phyloP scores from a whole-genome alignment of 2,329 filamentous ascomycete genomes.

The Parastagonospora avenae region DNA sequence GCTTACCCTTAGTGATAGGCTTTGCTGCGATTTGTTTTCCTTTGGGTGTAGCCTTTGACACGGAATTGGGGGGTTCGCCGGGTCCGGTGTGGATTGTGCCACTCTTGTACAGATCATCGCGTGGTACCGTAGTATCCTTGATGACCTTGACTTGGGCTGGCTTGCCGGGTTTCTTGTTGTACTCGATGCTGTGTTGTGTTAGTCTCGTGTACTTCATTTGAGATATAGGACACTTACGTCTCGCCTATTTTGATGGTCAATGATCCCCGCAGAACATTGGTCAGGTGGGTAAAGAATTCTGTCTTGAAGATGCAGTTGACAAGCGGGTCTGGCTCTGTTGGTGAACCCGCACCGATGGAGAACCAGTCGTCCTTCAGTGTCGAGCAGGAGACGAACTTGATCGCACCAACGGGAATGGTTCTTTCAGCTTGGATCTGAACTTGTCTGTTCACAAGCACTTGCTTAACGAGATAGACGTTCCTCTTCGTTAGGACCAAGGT shows the following conservation, averaged over 20 bases:
- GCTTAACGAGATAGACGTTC: conserved; percentile 88
- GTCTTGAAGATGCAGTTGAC: conserved; percentile 95
- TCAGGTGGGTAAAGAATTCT: conserved; percentile 93
- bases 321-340: conserved; percentile 90
- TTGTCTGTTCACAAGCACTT: conserved; percentile 81
- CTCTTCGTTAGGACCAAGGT: conserved; percentile 82
- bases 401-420: conserved; percentile 79
- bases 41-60: conserved; percentile 83
- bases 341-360: conserved; percentile 84
- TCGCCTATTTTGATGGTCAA: conserved; percentile 84
- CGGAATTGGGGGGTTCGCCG: conserved; percentile 82
- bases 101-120: conserved; percentile 91
- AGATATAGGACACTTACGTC: conserved; percentile 49
- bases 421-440: conserved; percentile 81
- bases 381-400: conserved; percentile 85
- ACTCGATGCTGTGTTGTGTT: conserved; percentile 69
- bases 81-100: conserved; percentile 83
- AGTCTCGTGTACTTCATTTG: conserved; percentile 14
- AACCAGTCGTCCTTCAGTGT: conserved; percentile 95
- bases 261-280: conserved; percentile 76
- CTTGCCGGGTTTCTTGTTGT: conserved; percentile 97
- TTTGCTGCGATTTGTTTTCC: conserved; percentile 84
- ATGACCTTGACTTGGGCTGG: conserved; percentile 84
- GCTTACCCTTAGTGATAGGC: conserved; percentile 90
- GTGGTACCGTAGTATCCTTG: conserved; percentile 77